phyloP scores from a whole-genome alignment of 1,139 yeast species.

The Taphrina pruni region DNA sequence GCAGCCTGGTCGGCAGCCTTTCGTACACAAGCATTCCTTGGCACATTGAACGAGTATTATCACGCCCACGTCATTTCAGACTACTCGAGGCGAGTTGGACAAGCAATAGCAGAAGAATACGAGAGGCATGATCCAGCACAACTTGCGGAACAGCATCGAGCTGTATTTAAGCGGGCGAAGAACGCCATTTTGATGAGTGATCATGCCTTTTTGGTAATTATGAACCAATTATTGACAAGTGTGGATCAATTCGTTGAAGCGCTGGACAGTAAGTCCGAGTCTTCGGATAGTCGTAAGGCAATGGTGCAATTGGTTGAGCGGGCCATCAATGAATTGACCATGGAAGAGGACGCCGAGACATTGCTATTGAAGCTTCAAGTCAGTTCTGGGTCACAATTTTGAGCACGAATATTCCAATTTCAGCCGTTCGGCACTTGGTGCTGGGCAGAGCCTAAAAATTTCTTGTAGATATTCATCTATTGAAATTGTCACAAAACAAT shows the following conservation, averaged over 20 bases:
- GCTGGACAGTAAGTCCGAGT: not conserved
- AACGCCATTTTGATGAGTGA: not conserved
- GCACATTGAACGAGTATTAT: slow-evolving; percentile 14
- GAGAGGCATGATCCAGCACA: not conserved
- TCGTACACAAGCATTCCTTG: slow-evolving; percentile 9
- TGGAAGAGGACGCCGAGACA: slow-evolving; percentile 10
- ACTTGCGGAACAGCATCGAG: slow-evolving; percentile 7
- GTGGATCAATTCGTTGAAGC: slow-evolving; percentile 15
- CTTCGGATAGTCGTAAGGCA: slow-evolving; percentile 1
- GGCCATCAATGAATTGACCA: slow-evolving; percentile 4
- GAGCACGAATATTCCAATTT: not conserved
- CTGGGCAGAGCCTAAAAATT: no score
- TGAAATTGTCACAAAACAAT: no score
- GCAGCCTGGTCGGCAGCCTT: slow-evolving; percentile 22
- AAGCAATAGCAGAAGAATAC: not conserved
- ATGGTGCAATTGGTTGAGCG: not conserved
- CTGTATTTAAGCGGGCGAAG: not conserved
- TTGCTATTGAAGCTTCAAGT: slow-evolving; percentile 13
- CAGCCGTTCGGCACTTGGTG: no score
- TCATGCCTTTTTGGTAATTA: not conserved
- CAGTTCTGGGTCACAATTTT: not conserved
- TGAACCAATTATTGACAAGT: slow-evolving; percentile 8
- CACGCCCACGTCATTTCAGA: slow-evolving; percentile 8
- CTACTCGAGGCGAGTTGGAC: not conserved
- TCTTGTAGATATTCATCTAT: no score